phyloP scores from a whole-genome alignment of 2,329 filamentous ascomycete genomes.

The Verticillium nubilum region DNA sequence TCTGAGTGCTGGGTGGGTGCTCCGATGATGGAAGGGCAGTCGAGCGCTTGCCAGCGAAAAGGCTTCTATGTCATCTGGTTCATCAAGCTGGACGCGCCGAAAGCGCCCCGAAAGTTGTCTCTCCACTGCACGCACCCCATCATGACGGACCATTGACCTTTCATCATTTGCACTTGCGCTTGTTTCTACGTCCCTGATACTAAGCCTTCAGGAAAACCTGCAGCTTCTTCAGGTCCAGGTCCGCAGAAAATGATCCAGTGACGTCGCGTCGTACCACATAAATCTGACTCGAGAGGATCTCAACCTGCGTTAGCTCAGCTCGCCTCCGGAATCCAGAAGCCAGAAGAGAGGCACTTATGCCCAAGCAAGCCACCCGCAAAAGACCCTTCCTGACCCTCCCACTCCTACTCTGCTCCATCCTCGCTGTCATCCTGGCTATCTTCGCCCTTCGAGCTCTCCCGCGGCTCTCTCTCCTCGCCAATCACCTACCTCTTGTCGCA shows the following conservation, averaged over 20 bases:
- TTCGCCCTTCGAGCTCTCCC: slow-evolving; percentile 13
- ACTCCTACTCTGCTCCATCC: slow-evolving; percentile 8
- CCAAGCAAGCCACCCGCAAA: not conserved
- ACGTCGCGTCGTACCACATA: not conserved
- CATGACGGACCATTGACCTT: not conserved
- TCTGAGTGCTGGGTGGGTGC: not conserved
- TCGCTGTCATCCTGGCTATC: slow-evolving; percentile 12
- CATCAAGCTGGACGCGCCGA: not conserved
- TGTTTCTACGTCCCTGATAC: not conserved
- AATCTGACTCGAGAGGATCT: not conserved
- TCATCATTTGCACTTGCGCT: too few species aligned
- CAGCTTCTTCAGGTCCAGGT: not conserved
- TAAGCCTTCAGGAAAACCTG: not conserved
- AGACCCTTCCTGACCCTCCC: not conserved
- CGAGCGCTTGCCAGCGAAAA: not conserved
- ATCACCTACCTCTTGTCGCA: slow-evolving; percentile 5
- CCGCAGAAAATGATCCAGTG: not conserved
- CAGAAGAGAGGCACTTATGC: not conserved
- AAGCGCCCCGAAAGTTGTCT: not conserved
- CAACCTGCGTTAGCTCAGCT: not conserved
- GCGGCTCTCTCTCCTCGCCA: slow-evolving; percentile 16
- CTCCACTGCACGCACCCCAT: not conserved
- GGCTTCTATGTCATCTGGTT: not conserved
- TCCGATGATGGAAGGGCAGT: not conserved
- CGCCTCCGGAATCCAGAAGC: too few species aligned